Evolutionary conservation across 2,329 filamentous ascomycete genomes (phyloP).

Genomic region (Tolypocladium ovalisporum): DNA sequence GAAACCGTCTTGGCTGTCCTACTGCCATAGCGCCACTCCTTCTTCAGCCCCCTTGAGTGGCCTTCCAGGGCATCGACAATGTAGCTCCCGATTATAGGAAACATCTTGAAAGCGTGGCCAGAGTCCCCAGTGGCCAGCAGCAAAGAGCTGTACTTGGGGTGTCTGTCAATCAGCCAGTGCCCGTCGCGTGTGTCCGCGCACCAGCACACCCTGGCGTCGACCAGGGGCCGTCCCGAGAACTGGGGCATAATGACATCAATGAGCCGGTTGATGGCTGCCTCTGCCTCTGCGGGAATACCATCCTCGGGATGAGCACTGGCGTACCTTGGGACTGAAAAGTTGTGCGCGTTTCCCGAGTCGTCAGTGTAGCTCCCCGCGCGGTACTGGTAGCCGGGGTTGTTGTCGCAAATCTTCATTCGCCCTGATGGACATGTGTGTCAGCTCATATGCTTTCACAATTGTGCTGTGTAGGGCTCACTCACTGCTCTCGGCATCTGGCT

Average conservation of each 20-base stretch:
- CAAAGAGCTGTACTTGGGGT: constrained; percentile 7
- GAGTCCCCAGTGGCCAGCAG: constrained; percentile 13
- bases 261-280: background rate
- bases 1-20: background rate
- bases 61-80: constrained; percentile 6
- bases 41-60: background rate
- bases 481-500: constrained; percentile 6
- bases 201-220: constrained; percentile 13
- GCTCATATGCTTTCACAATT: background rate
- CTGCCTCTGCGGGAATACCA: background rate
- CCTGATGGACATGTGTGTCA: background rate
- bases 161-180: constrained; percentile 13
- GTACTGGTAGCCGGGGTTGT: background rate
- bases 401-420: background rate
- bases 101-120: constrained; percentile 17
- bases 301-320: background rate
- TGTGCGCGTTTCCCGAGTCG: background rate
- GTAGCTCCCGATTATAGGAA: constrained; percentile 12
- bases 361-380: background rate
- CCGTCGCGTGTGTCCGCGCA: constrained; percentile 14
- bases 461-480: background rate
- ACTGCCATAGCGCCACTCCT: background rate
- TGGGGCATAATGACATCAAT: constrained; percentile 3
- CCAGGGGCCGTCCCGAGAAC: constrained; percentile 11
- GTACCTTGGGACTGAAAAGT: background rate